phyloP scores from a whole-genome alignment of 2,329 filamentous ascomycete species.

The Byssoonygena ceratinophila region DNA sequence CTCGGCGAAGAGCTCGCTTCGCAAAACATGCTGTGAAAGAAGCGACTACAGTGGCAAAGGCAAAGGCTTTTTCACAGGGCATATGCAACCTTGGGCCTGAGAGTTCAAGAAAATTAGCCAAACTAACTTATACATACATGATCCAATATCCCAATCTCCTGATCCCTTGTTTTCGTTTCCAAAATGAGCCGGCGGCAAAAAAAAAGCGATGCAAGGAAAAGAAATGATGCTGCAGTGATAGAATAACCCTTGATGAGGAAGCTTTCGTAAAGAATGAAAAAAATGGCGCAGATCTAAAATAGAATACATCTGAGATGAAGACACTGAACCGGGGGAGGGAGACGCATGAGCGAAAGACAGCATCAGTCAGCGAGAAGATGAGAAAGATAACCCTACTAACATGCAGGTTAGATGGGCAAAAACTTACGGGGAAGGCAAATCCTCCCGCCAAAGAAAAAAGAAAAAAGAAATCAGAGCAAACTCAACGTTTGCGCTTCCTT shows the following conservation, averaged over 20 bases:
- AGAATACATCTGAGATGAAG: not conserved
- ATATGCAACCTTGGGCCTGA: not conserved
- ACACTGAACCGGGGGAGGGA: not conserved
- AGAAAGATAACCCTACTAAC: not conserved
- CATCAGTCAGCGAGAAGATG: not conserved
- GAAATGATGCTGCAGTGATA: not conserved
- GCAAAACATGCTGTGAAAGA: not conserved
- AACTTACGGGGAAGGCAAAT: not conserved
- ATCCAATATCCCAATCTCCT: not conserved
- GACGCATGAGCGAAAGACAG: not conserved
- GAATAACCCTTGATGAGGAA: not conserved
- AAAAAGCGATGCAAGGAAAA: not conserved
- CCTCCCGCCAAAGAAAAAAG: no score
- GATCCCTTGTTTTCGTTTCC: not conserved
- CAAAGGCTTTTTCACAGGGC: not conserved
- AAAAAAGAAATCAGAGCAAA: not conserved
- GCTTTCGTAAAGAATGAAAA: not conserved
- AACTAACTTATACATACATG: not conserved
- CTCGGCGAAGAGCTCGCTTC: not conserved
- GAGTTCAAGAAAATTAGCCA: not conserved
- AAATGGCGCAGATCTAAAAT: not conserved
- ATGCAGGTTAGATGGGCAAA: not conserved
- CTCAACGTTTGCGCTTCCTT: slow-evolving; percentile 61
- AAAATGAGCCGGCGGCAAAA: not conserved
- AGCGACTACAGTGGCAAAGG: not conserved